Conservation (phyloP, 2,329 filamentous ascomycete genomes). For the Teratosphaeria destructans region DNA sequence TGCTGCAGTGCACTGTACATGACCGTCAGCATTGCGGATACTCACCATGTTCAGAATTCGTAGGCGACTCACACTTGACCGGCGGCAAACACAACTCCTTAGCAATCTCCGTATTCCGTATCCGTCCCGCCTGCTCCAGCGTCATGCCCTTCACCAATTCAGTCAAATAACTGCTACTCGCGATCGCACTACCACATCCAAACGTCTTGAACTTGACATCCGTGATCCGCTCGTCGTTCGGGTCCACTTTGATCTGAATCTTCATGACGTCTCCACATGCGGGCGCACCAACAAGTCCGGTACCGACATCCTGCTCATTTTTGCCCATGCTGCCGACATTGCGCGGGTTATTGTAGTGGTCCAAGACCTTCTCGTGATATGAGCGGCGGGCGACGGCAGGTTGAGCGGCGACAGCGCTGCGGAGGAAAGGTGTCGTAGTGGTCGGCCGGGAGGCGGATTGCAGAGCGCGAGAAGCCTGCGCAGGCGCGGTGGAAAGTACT, state of each 20-base stretch:
- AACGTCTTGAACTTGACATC: slow-evolving; percentile 99
- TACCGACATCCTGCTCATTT: slow-evolving; percentile 72
- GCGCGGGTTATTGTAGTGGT: slow-evolving; percentile 71
- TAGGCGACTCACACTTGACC: slow-evolving; percentile 60
- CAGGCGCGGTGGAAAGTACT: slow-evolving; percentile 44
- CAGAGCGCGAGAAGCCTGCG: slow-evolving; percentile 41
- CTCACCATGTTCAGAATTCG: not conserved
- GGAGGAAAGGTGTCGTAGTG: slow-evolving; percentile 31
- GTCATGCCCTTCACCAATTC: slow-evolving; percentile 94
- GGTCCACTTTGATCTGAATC: slow-evolving; percentile 85
- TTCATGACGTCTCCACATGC: slow-evolving; percentile 92
- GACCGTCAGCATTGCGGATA: not conserved
- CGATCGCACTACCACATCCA: slow-evolving; percentile 88
- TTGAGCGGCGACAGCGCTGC: slow-evolving; percentile 33
- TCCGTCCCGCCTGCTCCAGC: slow-evolving; percentile 80
- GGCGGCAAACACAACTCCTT: slow-evolving; percentile 87
- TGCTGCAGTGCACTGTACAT: slow-evolving; percentile 69
- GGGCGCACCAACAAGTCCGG: slow-evolving; percentile 81
- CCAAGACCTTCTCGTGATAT: slow-evolving; percentile 63
- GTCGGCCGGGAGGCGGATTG: slow-evolving; percentile 39
- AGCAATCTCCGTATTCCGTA: slow-evolving; percentile 96
- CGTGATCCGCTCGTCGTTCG: slow-evolving; percentile 73
- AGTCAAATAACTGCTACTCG: slow-evolving; percentile 86
- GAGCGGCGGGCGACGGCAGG: slow-evolving; percentile 32
- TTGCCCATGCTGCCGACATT: slow-evolving; percentile 75